phyloP scores from a whole-genome alignment of 106 monocot species.

The Allium fistulosum region DNA sequence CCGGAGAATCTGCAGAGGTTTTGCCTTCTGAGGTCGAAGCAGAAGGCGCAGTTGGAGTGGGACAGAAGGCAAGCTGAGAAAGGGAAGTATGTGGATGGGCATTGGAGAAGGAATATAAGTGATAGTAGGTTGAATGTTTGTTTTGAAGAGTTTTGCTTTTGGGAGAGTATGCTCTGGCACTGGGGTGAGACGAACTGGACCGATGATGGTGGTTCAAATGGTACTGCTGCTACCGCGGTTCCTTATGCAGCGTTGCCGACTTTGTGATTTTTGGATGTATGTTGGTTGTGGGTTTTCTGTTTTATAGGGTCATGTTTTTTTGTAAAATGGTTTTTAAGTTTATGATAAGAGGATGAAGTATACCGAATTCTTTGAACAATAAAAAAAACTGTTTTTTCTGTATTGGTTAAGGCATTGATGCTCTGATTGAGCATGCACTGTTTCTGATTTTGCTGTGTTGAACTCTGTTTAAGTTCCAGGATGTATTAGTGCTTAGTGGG shows the following conservation, averaged over 20 bases:
- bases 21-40: conserved; percentile 48
- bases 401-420: no score
- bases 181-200: conserved; percentile 29
- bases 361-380: no score
- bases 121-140: conserved; percentile 36
- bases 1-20: conserved; percentile 32
- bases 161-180: conserved; percentile 63
- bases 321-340: no score
- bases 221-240: no score
- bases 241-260: conserved; percentile 2
- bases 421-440: no score
- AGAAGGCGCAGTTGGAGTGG: conserved; percentile 62
- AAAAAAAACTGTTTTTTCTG: no score
- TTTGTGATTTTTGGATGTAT: background rate
- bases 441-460: no score
- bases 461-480: no score
- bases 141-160: conserved; percentile 42
- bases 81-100: conserved; percentile 37
- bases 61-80: conserved; percentile 55
- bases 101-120: conserved; percentile 40
- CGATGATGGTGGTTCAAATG: background rate
- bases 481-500: no score
- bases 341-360: no score
- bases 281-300: no score
- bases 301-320: no score